Percentiles rank a stretch among this genome's conserved stretches.
These are phyloP conservation scores for Sporobolomyces roseus DNA, from an alignment of 768 basidiomycete species.

Conservation along the genomic window DNA sequence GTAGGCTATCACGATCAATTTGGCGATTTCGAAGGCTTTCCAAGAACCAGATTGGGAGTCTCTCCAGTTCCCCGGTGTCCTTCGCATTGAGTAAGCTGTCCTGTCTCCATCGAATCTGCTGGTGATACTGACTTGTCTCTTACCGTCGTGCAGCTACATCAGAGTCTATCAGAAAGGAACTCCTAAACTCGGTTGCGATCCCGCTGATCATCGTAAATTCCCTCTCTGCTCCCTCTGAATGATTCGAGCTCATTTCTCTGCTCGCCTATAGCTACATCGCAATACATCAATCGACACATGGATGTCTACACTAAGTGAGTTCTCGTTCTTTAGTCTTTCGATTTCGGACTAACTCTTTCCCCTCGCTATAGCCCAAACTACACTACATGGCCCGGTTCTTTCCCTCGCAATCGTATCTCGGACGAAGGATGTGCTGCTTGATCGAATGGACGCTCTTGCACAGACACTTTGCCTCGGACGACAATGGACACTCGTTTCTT, in stretches of 20 bases:
- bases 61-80: constrained; percentile 65
- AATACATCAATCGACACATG: constrained; percentile 56
- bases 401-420: constrained; percentile 24
- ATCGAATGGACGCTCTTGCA: neutral
- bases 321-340: neutral
- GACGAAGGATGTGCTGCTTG: constrained; percentile 10
- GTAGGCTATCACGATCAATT: constrained; percentile 72
- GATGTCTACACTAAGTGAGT: constrained; percentile 45
- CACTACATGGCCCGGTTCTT: neutral
- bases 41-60: constrained; percentile 62
- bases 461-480: too few relatives aligned
- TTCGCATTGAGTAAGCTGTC: constrained; percentile 15
- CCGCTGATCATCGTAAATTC: constrained; percentile 57
- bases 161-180: constrained; percentile 57
- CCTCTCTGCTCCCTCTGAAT: too few relatives aligned
- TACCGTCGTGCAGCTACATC: constrained; percentile 12
- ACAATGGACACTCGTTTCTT: too few relatives aligned
- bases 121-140: neutral
- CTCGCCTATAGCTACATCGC: constrained; percentile 56
- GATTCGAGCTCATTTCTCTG: neutral
- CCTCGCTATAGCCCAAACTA: neutral
- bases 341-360: neutral
- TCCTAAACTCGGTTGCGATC: constrained; percentile 68
- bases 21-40: constrained; percentile 65
- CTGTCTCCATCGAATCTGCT: neutral